A percentile compares a stretch with the other conserved stretches of the same genome.
phyloP scores from a whole-genome alignment of 164 flowering plant genomes.

The Stephania yunnanensis region DNA sequence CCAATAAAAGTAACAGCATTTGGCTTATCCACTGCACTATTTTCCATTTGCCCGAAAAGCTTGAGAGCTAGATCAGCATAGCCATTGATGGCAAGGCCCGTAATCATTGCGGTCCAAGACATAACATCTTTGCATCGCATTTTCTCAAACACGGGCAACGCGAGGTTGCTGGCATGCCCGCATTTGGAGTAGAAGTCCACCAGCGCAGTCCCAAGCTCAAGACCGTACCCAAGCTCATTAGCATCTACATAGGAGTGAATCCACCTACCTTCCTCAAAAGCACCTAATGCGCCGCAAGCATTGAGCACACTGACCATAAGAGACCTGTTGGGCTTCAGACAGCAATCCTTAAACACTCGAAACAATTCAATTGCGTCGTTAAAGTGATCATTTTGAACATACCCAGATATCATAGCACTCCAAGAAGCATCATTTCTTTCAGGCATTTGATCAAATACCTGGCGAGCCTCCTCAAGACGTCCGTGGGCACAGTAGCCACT shows the following conservation, averaged over 20 bases:
- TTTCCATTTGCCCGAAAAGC: conserved; percentile 21
- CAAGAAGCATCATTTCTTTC: conserved; percentile 22
- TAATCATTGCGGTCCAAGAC: conserved; percentile 27
- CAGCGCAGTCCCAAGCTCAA: conserved; percentile 20
- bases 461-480: conserved; percentile 15
- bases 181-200: conserved; percentile 30
- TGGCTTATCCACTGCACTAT: conserved; percentile 10
- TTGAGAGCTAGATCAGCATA: conserved; percentile 14
- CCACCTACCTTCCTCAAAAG: conserved; percentile 26
- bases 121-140: conserved; percentile 20
- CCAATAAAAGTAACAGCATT: conserved; percentile 23
- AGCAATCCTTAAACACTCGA: conserved; percentile 12
- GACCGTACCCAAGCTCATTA: conserved; percentile 15
- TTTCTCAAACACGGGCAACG: conserved; percentile 11
- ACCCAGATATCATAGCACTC: conserved; percentile 31
- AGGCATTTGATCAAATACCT: conserved; percentile 23
- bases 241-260: conserved; percentile 15
- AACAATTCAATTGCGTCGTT: conserved; percentile 25
- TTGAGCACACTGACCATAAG: conserved; percentile 23
- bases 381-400: conserved; percentile 17
- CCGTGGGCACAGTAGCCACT: conserved; percentile 21
- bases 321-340: conserved; percentile 17
- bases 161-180: conserved; percentile 14
- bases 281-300: conserved; percentile 28
- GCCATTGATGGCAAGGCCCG: conserved; percentile 25